These are phyloP conservation scores for Populus hybrid DNA, from an alignment of 441 rosid genomes.

Conservation along the genomic window DNA sequence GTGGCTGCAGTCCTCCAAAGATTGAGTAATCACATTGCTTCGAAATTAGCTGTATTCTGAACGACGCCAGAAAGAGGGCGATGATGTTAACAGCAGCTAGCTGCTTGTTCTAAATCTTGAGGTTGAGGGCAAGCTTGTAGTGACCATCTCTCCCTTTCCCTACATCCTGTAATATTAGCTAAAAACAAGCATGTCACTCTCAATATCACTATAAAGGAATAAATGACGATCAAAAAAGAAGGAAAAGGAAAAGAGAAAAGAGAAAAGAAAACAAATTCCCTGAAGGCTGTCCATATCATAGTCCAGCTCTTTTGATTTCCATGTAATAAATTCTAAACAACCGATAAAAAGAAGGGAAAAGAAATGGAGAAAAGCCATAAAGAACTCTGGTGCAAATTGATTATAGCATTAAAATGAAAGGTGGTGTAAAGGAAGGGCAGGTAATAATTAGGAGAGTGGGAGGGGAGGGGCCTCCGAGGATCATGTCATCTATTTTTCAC, in stretches of 20 bases:
- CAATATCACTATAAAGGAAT: neutral
- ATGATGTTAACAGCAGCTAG: neutral
- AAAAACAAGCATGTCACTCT: neutral
- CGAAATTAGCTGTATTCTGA: neutral
- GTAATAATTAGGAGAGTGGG: slow-evolving; percentile 20
- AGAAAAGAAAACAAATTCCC: neutral
- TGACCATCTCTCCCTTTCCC: neutral
- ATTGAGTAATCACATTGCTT: neutral
- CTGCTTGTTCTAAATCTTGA: neutral
- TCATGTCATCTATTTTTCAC: slow-evolving; percentile 23
- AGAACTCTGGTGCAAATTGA: slow-evolving; percentile 23
- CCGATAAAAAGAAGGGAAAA: neutral
- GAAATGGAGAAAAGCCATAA: neutral
- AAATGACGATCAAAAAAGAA: slow-evolving; percentile 3
- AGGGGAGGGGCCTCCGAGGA: slow-evolving; percentile 22
- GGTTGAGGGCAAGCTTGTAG: too few species aligned
- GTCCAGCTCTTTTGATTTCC: slow-evolving; percentile 2
- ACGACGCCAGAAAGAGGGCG: neutral
- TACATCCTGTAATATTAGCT: neutral
- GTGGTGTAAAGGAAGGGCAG: slow-evolving; percentile 4
- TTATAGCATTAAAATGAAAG: slow-evolving; percentile 20
- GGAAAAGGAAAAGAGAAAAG: neutral
- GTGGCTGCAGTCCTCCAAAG: too few species aligned
- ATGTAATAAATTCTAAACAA: neutral
- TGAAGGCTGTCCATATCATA: slow-evolving; percentile 6